A percentile compares a stretch with the other conserved stretches of the same genome.
phyloP scores from a whole-genome alignment of 192 early-diverging fungal genomes.

The Podila verticillata region DNA sequence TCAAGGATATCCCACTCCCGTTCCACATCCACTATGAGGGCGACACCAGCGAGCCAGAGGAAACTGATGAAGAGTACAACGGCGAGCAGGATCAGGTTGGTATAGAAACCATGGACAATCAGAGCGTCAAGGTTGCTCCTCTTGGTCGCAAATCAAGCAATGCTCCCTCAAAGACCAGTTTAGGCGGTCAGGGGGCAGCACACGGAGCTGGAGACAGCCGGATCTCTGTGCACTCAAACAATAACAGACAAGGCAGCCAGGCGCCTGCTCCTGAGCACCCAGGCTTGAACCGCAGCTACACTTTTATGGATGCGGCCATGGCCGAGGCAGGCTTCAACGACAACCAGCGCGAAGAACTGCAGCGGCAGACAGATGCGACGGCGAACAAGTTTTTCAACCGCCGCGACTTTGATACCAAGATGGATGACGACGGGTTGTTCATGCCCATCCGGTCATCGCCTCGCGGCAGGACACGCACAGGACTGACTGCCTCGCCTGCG shows the following conservation, averaged over 20 bases:
- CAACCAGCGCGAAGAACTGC: conserved; percentile 12
- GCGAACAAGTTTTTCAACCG: conserved; percentile 44
- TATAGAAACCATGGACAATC: neutral
- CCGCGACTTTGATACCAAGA: conserved; percentile 42
- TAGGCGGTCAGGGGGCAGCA: no score
- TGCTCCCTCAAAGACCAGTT: neutral
- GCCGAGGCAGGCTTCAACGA: conserved; percentile 23
- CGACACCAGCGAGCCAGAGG: conserved; percentile 13
- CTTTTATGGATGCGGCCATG: conserved; percentile 36
- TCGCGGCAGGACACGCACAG: neutral
- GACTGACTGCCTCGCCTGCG: no score
- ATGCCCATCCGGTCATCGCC: neutral
- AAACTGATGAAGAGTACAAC: neutral
- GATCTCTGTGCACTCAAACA: neutral
- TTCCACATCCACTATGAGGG: conserved; percentile 56
- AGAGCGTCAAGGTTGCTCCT: neutral
- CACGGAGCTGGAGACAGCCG: neutral
- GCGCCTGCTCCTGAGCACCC: neutral
- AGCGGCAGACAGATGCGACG: neutral
- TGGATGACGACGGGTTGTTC: conserved; percentile 1
- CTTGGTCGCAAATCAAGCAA: neutral
- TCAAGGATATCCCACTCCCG: conserved; percentile 83
- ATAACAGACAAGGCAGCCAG: neutral
- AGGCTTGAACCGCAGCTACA: conserved; percentile 14
- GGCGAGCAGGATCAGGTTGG: neutral